phyloP scores from a whole-genome alignment of 108 stramenopile species.

The Poteriospumella lacustris region DNA sequence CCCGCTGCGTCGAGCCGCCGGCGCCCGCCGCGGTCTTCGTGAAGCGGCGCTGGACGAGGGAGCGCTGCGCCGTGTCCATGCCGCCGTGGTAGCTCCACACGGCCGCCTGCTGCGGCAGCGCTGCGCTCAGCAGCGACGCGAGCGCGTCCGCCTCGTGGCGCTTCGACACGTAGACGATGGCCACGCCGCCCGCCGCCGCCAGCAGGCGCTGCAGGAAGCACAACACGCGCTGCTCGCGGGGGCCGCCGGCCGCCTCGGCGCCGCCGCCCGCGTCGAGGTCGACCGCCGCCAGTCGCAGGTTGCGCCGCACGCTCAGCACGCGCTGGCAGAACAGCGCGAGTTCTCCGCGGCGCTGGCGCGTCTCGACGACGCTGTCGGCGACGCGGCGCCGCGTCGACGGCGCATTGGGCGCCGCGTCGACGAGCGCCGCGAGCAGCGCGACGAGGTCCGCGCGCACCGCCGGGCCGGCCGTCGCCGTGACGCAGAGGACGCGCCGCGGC shows the following conservation, averaged over 20 bases:
- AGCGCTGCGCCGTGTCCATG: background rate
- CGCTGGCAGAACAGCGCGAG: background rate
- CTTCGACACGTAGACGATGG: slow-evolving; percentile 83
- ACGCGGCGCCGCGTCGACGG: too few species aligned
- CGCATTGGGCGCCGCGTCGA: background rate
- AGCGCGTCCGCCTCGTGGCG: slow-evolving; percentile 76
- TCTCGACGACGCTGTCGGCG: background rate
- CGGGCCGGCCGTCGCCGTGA: slow-evolving; percentile 13
- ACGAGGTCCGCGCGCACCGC: background rate
- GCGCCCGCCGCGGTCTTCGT: background rate
- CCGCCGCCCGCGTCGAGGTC: too few species aligned
- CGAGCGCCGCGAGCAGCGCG: background rate
- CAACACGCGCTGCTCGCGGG: background rate
- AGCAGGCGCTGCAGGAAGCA: background rate
- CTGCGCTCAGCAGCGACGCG: slow-evolving; percentile 61
- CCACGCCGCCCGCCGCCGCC: background rate
- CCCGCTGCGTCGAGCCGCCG: background rate
- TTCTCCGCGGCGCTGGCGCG: background rate
- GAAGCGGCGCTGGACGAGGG: background rate
- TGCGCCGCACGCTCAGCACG: too few species aligned
- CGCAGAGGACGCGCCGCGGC: background rate
- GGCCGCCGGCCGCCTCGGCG: too few species aligned
- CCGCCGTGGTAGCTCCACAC: slow-evolving; percentile 31
- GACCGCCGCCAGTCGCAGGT: too few species aligned
- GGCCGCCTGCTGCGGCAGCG: background rate